Evolutionary conservation across 306 rosid genomes (phyloP), one percentile per base, ranked within the genome.

Genomic region (Vachellia pachyceras): DNA sequence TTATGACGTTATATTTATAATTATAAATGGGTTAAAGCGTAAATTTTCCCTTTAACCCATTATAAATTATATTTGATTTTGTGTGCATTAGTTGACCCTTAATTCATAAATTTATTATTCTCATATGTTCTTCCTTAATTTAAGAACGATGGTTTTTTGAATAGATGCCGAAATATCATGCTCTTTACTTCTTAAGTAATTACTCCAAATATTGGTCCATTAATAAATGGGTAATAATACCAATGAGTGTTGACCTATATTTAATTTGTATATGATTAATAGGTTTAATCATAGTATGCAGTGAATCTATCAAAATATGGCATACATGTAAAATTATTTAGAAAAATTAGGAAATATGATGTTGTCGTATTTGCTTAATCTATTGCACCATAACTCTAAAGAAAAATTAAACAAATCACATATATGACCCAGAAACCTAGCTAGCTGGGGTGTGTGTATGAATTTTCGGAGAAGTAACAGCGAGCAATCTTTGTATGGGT

Each of bases 401-500:
- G 33, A 29, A 29, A 29, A 29, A 29, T 29, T 29, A 58, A 58
- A 25, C 36, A 58, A 22, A 22, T 22, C 33, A 7, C 33, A 58
- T 25, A 9, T 18, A 50, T 22, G 17, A 22, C 65, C 1, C 36
- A 58, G 15, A 23, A 22, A 9, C 64, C 64, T 54, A 18, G 25
- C 25, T 54, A 6, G 25, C 60, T 50, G n/a, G 61, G 11, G 23
- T 0, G 64, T 3, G 63, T 55, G 36, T 61, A 14, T 47, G 55
- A 39, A 72, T 58, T 60, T 81, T 77, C 12, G n/a, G 74, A 23
- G 85, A 67, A 76, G 79, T 82, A 72, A 39, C 67, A 81, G 63
- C 42, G 73, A 77, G 79, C 85, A 77, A 88, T 85, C 85, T 85
- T 92, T 92, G 57, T 12, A 65, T 75, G 88, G 76, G 66, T 77